phyloP scores from a whole-genome alignment of 2,329 filamentous ascomycete species.

The Penicillium sclerotigenum region DNA sequence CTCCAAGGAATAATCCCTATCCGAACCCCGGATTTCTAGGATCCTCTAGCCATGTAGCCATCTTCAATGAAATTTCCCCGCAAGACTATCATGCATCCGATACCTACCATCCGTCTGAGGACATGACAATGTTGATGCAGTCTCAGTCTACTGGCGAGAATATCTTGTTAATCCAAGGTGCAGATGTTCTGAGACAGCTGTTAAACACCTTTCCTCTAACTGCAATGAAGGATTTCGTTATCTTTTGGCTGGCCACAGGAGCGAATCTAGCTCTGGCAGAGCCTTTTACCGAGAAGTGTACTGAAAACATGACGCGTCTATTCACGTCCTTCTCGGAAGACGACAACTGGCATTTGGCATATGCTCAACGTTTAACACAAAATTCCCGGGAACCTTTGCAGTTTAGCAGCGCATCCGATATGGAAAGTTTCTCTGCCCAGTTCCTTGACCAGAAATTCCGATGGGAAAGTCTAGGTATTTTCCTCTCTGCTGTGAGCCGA shows the following conservation, averaged over 20 bases:
- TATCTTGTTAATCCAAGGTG: constrained; percentile 21
- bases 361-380: constrained; percentile 20
- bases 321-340: constrained; percentile 19
- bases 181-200: constrained; percentile 23
- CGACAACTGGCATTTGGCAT: constrained; percentile 25
- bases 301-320: constrained; percentile 23
- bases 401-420: constrained; percentile 10
- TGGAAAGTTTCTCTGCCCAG: constrained; percentile 20
- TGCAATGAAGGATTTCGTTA: constrained; percentile 26
- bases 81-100: constrained; percentile 14
- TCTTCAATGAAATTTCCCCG: constrained; percentile 27
- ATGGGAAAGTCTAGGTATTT: constrained; percentile 42
- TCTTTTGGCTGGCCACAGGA: constrained; percentile 25
- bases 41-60: constrained; percentile 29
- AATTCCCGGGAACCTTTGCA: constrained; percentile 20
- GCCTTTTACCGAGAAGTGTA: constrained; percentile 22
- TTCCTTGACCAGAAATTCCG: constrained; percentile 30
- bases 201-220: constrained; percentile 19
- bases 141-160: constrained; percentile 22
- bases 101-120: neutral
- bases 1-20: constrained; percentile 24
- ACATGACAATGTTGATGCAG: constrained; percentile 5
- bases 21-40: constrained; percentile 30
- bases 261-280: constrained; percentile 27
- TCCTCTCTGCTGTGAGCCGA: constrained; percentile 36